These are phyloP conservation scores for Bipolaris gigantea DNA, from an alignment of 2,329 filamentous ascomycete species.

Conservation along the genomic window DNA sequence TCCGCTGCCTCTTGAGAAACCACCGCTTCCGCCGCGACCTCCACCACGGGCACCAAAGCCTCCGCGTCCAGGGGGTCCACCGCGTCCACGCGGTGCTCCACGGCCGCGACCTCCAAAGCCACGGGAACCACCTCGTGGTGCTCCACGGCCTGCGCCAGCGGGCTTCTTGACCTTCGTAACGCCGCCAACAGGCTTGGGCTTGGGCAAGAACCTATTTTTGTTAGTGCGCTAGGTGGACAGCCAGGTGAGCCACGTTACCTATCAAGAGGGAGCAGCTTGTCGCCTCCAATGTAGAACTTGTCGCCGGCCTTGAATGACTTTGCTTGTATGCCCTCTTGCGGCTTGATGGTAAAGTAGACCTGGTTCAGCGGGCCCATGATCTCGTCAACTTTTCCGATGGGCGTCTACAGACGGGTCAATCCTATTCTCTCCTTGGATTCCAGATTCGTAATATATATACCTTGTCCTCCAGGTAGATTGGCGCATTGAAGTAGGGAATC, in stretches of 20 bases:
- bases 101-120: conserved; percentile 43
- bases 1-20: conserved; percentile 43
- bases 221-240: conserved; percentile 21
- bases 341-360: conserved; percentile 98
- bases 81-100: conserved; percentile 56
- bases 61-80: conserved; percentile 49
- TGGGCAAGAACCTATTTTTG: conserved; percentile 76
- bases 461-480: conserved; percentile 99
- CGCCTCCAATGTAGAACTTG: conserved; percentile 93
- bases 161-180: conserved; percentile 70
- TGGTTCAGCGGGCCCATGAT: conserved; percentile 97
- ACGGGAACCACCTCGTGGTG: conserved; percentile 46
- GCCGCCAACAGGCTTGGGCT: conserved; percentile 76
- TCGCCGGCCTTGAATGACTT: conserved; percentile 93
- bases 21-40: conserved; percentile 22
- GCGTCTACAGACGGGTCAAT: conserved; percentile 58
- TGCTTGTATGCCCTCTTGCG: conserved; percentile 92
- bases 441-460: conserved; percentile 46
- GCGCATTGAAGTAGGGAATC: conserved; percentile 98
- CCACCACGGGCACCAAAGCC: conserved; percentile 22
- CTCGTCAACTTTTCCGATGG: conserved; percentile 96
- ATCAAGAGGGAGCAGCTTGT: conserved; percentile 93
- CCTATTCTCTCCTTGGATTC: neutral
- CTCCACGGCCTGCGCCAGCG: conserved; percentile 64
- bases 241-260: conserved; percentile 53